These are phyloP conservation scores for Colletotrichum acutatum DNA, from an alignment of 2,329 filamentous ascomycete species.

Conservation along the genomic window DNA sequence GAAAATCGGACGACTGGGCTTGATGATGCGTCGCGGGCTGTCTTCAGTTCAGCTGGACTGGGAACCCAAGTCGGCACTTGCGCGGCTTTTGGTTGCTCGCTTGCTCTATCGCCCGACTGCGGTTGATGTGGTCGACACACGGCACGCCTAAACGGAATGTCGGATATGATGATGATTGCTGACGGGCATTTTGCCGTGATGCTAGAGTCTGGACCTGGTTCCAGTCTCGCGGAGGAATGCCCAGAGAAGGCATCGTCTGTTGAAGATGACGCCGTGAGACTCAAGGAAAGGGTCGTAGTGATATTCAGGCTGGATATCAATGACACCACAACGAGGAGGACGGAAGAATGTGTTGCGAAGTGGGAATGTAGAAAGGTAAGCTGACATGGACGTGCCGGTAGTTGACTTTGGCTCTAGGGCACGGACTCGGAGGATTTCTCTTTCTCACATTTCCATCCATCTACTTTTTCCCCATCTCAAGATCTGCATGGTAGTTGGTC, in stretches of 20 bases:
- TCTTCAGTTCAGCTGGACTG: neutral
- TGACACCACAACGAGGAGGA: neutral
- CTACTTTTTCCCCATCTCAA: neutral
- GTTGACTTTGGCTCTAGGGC: neutral
- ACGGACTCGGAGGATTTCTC: neutral
- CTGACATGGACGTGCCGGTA: neutral
- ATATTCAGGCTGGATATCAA: neutral
- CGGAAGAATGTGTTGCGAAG: neutral
- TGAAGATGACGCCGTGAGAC: neutral
- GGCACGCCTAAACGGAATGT: slow-evolving; percentile 8
- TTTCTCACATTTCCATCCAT: neutral
- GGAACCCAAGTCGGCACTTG: neutral
- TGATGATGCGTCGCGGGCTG: neutral
- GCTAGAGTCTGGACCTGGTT: neutral
- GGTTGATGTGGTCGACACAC: neutral
- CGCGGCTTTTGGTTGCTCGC: neutral
- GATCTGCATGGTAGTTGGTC: neutral
- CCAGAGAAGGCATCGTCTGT: neutral
- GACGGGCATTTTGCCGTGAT: neutral
- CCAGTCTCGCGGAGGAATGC: neutral
- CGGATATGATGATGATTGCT: neutral
- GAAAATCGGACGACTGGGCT: neutral
- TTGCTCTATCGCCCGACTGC: neutral
- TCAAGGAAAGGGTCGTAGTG: neutral
- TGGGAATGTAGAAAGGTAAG: neutral